Evolutionary conservation across 176 grass and related monocot genomes (phyloP), one percentile per base, ranked within the genome.

Genomic region (Eragrostis nindensis): DNA sequence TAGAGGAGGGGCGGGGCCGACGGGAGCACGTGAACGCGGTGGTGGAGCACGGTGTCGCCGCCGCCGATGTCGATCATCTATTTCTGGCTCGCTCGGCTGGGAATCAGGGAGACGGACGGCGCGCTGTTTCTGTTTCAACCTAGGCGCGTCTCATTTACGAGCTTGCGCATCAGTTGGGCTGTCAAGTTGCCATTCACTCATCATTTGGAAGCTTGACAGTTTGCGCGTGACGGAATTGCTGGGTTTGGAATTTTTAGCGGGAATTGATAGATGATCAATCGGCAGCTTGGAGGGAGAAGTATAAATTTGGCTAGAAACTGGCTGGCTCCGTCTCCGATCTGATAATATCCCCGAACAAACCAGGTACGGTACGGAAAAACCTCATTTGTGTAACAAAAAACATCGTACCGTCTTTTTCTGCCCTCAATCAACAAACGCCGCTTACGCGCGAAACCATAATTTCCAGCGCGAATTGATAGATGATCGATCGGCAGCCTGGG

Each of bases 1-100:
- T 85, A 89, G 80, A 53, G 84, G 80, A 53, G 26, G 29, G 46
- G 68, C 64, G 69, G 77, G 60, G 46, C 47, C 81, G 76, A 65
- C 72, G 86, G 70, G 10, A 22, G 32, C 56, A 76, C 55, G 86
- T 82, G 79, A 62, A 16, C 32, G 59, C 53, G 85, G 62, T 69
- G 40, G 56, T 7, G 40, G 53, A 11, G 17, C 9, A 53, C 64
- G 56, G 10, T 49, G 79, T 30, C 19, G 80, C 68, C 36, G 77
- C 13, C 24, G 80, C 39, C 8, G 62, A 15, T 47, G 49, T 0
- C n/a, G n/a, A 7, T 15, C 17, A 1, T 2, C 52, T 55, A 55
- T 55, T 55, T 55, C 52, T 55, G 32, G 32, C n/a, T n/a, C n/a
- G n/a, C n/a, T n/a, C n/a, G n/a, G n/a, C n/a, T n/a, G n/a, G n/a